Conservation (phyloP, 2,329 filamentous ascomycete species). For the Neofusicoccum sp. region DNA sequence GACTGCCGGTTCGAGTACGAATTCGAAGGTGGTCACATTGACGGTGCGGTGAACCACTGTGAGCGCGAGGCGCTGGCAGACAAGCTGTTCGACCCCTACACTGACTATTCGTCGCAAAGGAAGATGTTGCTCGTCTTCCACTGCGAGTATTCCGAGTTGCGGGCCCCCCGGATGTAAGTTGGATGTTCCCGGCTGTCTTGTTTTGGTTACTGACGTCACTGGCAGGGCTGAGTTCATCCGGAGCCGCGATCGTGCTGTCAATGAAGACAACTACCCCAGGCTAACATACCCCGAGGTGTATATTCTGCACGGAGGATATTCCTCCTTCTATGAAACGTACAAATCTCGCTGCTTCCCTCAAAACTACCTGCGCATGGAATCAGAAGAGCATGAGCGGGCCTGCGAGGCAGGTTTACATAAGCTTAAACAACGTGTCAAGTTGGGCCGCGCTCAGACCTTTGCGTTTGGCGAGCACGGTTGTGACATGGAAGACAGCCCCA, state of each 20-base stretch:
- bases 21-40: conserved; percentile 94
- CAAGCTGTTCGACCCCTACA: conserved; percentile 68
- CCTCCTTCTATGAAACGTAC: conserved; percentile 82
- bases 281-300: conserved; percentile 97
- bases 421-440: conserved; percentile 84
- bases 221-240: conserved; percentile 80
- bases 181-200: no score
- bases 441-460: conserved; percentile 89
- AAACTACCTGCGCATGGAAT: conserved; percentile 96
- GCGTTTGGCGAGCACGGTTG: conserved; percentile 78
- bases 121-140: conserved; percentile 88
- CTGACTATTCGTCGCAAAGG: conserved; percentile 55
- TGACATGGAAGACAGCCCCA: conserved; percentile 66
- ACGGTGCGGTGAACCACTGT: conserved; percentile 93
- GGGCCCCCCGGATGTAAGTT: conserved; percentile 82
- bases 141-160: conserved; percentile 97
- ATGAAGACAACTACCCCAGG: conserved; percentile 81
- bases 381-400: conserved; percentile 85
- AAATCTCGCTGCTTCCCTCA: conserved; percentile 84
- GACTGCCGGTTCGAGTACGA: conserved; percentile 99
- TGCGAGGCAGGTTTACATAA: conserved; percentile 95
- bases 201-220: conserved; percentile 27
- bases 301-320: conserved; percentile 95
- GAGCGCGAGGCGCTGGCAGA: conserved; percentile 85
- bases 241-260: conserved; percentile 81